Percentiles rank a stretch among this genome's conserved stretches.
Evolutionary conservation across 805 yeast species (phyloP).

Genomic region (Saccharomycopsis malanga): DNA sequence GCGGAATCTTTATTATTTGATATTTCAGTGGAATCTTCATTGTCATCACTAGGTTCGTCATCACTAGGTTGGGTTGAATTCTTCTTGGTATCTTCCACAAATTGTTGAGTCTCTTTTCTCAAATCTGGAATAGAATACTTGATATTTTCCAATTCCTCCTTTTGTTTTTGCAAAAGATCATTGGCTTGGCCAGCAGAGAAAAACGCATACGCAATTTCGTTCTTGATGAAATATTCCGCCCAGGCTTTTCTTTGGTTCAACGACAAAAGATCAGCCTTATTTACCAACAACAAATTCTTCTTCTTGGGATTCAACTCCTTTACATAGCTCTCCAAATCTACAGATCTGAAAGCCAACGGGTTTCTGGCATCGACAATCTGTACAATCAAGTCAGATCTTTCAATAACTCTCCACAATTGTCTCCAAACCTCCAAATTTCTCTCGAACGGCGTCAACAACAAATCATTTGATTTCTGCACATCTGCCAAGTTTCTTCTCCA

Average conservation of each 20-base stretch:
- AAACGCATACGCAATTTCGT: conserved; percentile 76
- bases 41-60: conserved; percentile 23
- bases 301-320: conserved; percentile 68
- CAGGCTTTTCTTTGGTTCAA: conserved; percentile 71
- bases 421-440: conserved; percentile 97
- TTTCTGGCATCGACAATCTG: conserved; percentile 98
- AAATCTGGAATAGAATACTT: conserved; percentile 2
- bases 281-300: conserved; percentile 74
- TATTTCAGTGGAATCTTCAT: conserved; percentile 17
- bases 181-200: conserved; percentile 89
- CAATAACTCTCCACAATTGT: conserved; percentile 96
- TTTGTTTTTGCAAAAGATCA: conserved; percentile 60
- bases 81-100: conserved; percentile 24
- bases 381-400: conserved; percentile 86
- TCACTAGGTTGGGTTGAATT: conserved; percentile 26
- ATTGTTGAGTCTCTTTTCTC: conserved; percentile 14
- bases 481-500: conserved; percentile 92
- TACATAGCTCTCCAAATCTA: conserved; percentile 80
- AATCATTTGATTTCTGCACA: conserved; percentile 71
- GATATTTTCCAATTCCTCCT: conserved; percentile 33
- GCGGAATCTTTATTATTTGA: conserved; percentile 20
- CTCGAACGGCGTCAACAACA: conserved; percentile 91
- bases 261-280: conserved; percentile 86
- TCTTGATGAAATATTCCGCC: conserved; percentile 73
- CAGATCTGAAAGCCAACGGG: conserved; percentile 83